Evolutionary conservation across 331 rosid species (phyloP).

Genomic region (Phaseolus coccineus): DNA sequence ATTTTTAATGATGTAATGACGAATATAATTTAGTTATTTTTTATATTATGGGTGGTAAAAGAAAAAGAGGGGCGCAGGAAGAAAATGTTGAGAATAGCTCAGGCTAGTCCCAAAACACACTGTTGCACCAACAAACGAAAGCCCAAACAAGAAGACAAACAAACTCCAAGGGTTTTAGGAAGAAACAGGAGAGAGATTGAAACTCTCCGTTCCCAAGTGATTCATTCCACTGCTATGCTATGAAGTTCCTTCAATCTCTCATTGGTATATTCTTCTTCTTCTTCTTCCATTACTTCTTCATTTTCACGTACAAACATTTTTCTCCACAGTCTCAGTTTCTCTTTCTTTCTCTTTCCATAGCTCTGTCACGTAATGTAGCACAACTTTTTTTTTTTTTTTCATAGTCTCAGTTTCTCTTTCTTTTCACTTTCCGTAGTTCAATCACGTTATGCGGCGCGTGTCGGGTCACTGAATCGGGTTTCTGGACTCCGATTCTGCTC

Average conservation of each 20-base stretch:
- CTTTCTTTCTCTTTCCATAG: background rate
- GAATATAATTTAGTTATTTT: too few species aligned
- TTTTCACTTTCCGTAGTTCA: background rate
- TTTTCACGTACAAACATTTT: background rate
- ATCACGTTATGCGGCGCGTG: constrained; percentile 53
- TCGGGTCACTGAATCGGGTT: constrained; percentile 55
- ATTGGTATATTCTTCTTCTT: constrained; percentile 45
- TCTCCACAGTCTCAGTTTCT: constrained; percentile 4
- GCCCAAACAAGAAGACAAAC: constrained; percentile 29
- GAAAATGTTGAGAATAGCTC: too few species aligned
- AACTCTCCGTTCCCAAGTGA: constrained; percentile 17
- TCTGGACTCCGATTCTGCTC: constrained; percentile 61
- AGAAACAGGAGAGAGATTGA: background rate
- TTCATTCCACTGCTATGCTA: constrained; percentile 31
- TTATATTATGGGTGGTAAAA: too few species aligned
- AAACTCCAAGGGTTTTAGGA: constrained; percentile 56
- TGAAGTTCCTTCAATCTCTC: constrained; percentile 74
- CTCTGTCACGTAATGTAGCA: constrained; percentile 46
- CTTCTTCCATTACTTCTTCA: background rate
- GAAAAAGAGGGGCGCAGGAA: too few species aligned
- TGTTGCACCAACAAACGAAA: background rate
- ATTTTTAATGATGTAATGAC: too few species aligned
- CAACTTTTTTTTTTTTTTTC: constrained; percentile 1
- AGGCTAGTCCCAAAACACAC: background rate
- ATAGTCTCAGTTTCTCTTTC: background rate